Conservation (phyloP, 2,329 filamentous ascomycete species). For the Verruconis gallopava region DNA sequence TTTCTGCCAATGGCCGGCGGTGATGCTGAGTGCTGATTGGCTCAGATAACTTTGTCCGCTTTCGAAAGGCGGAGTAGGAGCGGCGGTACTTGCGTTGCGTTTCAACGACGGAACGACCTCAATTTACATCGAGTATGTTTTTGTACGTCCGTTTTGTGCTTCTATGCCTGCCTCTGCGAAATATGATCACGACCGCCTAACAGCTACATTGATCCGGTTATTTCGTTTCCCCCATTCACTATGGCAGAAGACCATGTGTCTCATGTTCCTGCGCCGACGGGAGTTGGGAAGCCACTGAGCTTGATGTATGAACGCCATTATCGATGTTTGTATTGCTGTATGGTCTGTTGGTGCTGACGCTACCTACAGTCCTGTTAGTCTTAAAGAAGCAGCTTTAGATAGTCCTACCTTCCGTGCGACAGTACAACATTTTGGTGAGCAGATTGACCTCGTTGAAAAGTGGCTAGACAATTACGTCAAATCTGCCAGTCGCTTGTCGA, state of each 20-base stretch:
- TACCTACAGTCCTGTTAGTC: constrained; percentile 53
- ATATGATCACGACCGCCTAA: not conserved
- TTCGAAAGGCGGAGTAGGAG: not conserved
- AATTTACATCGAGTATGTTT: too few species aligned
- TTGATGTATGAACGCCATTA: constrained; percentile 24
- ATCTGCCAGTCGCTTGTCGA: constrained; percentile 46
- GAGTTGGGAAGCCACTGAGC: constrained; percentile 27
- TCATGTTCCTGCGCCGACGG: constrained; percentile 22
- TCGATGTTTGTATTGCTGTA: not conserved
- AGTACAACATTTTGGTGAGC: constrained; percentile 74
- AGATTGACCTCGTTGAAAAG: constrained; percentile 79
- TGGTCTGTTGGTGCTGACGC: not conserved
- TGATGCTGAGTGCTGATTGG: not conserved
- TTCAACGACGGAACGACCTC: too few species aligned
- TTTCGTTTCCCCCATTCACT: too few species aligned
- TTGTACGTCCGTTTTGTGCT: not conserved
- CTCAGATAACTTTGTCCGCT: not conserved
- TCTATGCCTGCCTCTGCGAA: not conserved
- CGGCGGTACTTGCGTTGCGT: not conserved
- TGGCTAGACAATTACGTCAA: constrained; percentile 71
- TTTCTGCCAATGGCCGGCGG: not conserved
- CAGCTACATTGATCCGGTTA: not conserved
- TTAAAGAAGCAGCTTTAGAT: constrained; percentile 92
- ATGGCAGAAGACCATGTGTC: constrained; percentile 24
- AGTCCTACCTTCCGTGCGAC: constrained; percentile 90